phyloP scores from a whole-genome alignment of 1,139 yeast genomes.

The Geotrichum candidum region DNA sequence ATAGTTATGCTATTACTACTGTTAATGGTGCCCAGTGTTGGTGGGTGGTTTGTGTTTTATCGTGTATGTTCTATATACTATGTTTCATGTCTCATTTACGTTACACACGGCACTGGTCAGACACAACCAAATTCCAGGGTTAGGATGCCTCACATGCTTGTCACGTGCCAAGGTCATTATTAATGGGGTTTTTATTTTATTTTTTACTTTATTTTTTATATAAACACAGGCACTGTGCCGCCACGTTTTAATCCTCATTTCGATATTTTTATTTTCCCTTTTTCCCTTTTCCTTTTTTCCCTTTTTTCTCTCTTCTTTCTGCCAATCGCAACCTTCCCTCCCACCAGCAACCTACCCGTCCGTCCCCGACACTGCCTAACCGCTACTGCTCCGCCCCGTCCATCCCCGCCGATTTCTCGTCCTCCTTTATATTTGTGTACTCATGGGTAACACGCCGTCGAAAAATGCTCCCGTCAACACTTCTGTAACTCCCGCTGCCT shows the following conservation, averaged over 20 bases:
- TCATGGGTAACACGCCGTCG: conserved; percentile 34
- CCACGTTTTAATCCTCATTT: neutral
- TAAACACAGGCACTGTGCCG: neutral
- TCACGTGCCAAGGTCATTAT: no score
- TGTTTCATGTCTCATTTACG: neutral
- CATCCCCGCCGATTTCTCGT: neutral
- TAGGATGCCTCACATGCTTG: neutral
- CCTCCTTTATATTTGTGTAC: conserved; percentile 4
- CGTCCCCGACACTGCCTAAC: conserved; percentile 1
- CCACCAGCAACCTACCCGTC: neutral
- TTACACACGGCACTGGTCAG: neutral
- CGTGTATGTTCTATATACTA: neutral
- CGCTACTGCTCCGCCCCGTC: conserved; percentile 6
- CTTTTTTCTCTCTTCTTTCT: neutral
- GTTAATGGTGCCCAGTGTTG: neutral
- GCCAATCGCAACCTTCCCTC: neutral
- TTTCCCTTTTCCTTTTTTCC: neutral
- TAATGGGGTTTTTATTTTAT: no score
- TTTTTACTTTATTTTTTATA: neutral
- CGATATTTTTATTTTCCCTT: neutral
- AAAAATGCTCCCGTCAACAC: conserved; percentile 28
- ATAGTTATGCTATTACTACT: neutral
- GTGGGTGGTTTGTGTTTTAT: neutral
- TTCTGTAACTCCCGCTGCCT: conserved; percentile 24
- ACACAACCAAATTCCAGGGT: neutral